phyloP scores from a whole-genome alignment of 2,329 filamentous ascomycete genomes.

The Penicillium sp. region DNA sequence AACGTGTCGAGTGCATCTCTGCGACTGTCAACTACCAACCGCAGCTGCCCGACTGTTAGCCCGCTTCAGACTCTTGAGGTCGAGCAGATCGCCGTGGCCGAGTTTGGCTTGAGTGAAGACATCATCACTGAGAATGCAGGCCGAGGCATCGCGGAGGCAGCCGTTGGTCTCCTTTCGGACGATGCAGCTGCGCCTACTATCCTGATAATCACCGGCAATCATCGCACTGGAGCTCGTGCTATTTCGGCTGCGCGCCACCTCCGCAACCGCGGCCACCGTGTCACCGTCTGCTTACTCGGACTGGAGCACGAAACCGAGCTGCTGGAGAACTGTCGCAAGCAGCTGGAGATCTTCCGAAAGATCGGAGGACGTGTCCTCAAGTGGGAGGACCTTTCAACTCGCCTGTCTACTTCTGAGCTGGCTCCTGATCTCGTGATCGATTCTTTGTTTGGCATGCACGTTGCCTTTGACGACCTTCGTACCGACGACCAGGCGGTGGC shows the following conservation, averaged over 20 bases:
- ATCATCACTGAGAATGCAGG: conserved; percentile 91
- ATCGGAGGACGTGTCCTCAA: conserved; percentile 72
- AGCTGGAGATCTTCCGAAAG: conserved; percentile 79
- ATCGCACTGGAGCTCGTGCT: conserved; percentile 80
- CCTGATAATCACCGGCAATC: conserved; percentile 91
- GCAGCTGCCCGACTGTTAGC: conserved; percentile 57
- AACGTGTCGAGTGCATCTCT: conserved; percentile 45
- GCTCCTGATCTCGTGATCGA: conserved; percentile 82
- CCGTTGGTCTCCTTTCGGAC: conserved; percentile 67
- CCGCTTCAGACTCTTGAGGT: conserved; percentile 87
- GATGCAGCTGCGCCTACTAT: conserved; percentile 55
- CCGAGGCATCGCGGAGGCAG: conserved; percentile 76
- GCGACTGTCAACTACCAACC: conserved; percentile 53
- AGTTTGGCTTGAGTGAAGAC: conserved; percentile 82
- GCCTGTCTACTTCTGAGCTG: conserved; percentile 54
- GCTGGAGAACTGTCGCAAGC: conserved; percentile 74
- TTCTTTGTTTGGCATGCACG: conserved; percentile 79
- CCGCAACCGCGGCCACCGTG: conserved; percentile 74
- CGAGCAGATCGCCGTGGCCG: conserved; percentile 84
- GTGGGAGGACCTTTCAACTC: conserved; percentile 58
- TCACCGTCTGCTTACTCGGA: conserved; percentile 79
- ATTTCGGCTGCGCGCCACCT: conserved; percentile 84
- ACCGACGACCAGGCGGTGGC: conserved; percentile 78
- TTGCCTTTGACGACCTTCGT: conserved; percentile 83
- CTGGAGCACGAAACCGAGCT: conserved; percentile 79